Conservation (phyloP, 371 early-diverging fungal species). For the Rhizomucor miehei region DNA sequence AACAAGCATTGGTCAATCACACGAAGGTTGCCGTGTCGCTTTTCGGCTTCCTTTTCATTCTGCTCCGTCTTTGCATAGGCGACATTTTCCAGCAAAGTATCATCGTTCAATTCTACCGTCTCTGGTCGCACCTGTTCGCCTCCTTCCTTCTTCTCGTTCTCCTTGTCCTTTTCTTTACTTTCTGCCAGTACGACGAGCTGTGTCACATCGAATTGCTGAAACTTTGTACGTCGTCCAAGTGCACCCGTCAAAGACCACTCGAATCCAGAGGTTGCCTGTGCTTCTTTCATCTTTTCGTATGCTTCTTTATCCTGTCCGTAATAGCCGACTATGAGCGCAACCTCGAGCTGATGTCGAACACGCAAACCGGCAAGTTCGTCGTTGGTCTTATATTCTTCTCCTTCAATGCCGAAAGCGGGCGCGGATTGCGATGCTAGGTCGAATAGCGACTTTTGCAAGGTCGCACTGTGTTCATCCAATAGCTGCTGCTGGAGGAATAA, state of each 20-base stretch:
- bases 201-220: constrained; percentile 81
- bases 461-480: constrained; percentile 81
- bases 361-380: constrained; percentile 32
- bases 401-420: not conserved
- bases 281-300: constrained; percentile 59
- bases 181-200: constrained; percentile 91
- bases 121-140: constrained; percentile 52
- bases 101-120: constrained; percentile 82
- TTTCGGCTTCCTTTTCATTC: constrained; percentile 35
- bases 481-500: constrained; percentile 81
- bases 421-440: constrained; percentile 15
- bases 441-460: constrained; percentile 53
- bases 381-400: constrained; percentile 7
- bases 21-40: constrained; percentile 57
- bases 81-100: constrained; percentile 84
- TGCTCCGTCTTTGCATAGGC: constrained; percentile 50
- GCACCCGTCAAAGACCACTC: constrained; percentile 86
- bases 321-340: constrained; percentile 72
- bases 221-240: constrained; percentile 89
- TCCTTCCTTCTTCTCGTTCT: constrained; percentile 21
- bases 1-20: constrained; percentile 87
- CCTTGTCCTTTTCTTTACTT: constrained; percentile 42
- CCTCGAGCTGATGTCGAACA: constrained; percentile 73
- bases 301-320: constrained; percentile 76
- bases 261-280: constrained; percentile 79